phyloP scores from a whole-genome alignment of 805 yeast species.

The Candida sakaeoensis region DNA sequence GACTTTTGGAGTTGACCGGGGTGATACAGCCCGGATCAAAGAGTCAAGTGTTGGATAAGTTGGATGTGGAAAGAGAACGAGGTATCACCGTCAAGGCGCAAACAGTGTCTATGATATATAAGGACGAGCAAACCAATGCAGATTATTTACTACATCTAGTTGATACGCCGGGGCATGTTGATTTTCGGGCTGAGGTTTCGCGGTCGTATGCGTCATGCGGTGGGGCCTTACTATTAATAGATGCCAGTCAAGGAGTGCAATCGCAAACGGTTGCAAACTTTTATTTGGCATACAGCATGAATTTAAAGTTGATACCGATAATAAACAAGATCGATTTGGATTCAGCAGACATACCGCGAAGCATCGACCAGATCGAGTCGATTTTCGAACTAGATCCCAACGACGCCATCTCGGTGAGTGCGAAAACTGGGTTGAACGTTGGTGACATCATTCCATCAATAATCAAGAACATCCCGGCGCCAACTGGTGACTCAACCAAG shows the following conservation, averaged over 20 bases:
- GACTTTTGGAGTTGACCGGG: conserved; percentile 82
- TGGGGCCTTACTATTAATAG: conserved; percentile 86
- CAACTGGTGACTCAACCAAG: conserved; percentile 48
- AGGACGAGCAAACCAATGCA: conserved; percentile 48
- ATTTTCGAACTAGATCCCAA: conserved; percentile 76
- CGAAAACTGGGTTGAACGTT: conserved; percentile 85
- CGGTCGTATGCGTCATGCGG: conserved; percentile 95
- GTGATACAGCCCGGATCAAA: conserved; percentile 75
- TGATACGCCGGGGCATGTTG: conserved; percentile 98
- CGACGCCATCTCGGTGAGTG: conserved; percentile 81
- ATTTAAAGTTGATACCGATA: conserved; percentile 77
- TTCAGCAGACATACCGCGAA: conserved; percentile 76
- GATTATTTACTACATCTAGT: conserved; percentile 87
- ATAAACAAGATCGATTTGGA: conserved; percentile 90
- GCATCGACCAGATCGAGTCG: conserved; percentile 78
- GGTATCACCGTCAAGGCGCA: conserved; percentile 98
- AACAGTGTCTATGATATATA: conserved; percentile 90
- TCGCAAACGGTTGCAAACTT: conserved; percentile 99
- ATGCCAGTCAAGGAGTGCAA: conserved; percentile 94
- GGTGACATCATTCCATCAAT: conserved; percentile 76
- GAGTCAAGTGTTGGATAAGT: conserved; percentile 81
- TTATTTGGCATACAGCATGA: conserved; percentile 83
- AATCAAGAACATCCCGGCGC: conserved; percentile 77
- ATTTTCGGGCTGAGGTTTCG: conserved; percentile 89
- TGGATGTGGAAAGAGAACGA: conserved; percentile 93